Evolutionary conservation across 2,329 filamentous ascomycete genomes (phyloP).

Genomic region (Cordyceps fumosorosea): DNA sequence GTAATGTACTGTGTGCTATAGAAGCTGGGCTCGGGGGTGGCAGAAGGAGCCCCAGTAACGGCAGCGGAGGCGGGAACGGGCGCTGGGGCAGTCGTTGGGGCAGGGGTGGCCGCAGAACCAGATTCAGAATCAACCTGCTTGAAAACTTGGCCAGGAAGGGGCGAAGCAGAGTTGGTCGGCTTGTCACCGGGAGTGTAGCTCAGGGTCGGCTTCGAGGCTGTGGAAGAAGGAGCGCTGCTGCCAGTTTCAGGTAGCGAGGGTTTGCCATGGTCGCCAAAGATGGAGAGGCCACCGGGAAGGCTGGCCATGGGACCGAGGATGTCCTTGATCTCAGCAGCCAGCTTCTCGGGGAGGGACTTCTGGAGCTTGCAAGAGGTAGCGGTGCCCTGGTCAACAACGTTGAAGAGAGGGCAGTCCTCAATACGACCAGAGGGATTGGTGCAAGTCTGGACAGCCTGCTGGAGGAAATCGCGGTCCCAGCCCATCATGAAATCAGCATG

Average conservation of each 20-base stretch:
- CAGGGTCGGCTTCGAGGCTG: slow-evolving; percentile 22
- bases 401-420: slow-evolving; percentile 69
- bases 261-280: slow-evolving; percentile 28
- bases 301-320: slow-evolving; percentile 45
- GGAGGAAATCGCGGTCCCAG: slow-evolving; percentile 64
- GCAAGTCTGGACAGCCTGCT: slow-evolving; percentile 67
- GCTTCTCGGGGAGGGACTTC: slow-evolving; percentile 39
- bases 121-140: slow-evolving; percentile 23
- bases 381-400: slow-evolving; percentile 56
- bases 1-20: slow-evolving; percentile 49
- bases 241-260: slow-evolving; percentile 6
- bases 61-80: slow-evolving; percentile 14
- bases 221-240: background rate
- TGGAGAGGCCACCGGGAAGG: slow-evolving; percentile 59
- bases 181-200: slow-evolving; percentile 31
- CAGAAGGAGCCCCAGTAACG: slow-evolving; percentile 29
- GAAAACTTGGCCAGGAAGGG: slow-evolving; percentile 39
- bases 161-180: slow-evolving; percentile 25
- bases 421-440: slow-evolving; percentile 64
- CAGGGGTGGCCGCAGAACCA: slow-evolving; percentile 15
- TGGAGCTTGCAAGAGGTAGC: slow-evolving; percentile 55
- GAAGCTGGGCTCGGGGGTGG: slow-evolving; percentile 19
- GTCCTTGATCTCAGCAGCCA: slow-evolving; percentile 49
- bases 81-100: slow-evolving; percentile 14
- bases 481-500: slow-evolving; percentile 77